Percentiles rank a stretch among this genome's conserved stretches.
Conservation (phyloP, 2,329 filamentous ascomycete genomes). For the Fusarium torreyae region DNA sequence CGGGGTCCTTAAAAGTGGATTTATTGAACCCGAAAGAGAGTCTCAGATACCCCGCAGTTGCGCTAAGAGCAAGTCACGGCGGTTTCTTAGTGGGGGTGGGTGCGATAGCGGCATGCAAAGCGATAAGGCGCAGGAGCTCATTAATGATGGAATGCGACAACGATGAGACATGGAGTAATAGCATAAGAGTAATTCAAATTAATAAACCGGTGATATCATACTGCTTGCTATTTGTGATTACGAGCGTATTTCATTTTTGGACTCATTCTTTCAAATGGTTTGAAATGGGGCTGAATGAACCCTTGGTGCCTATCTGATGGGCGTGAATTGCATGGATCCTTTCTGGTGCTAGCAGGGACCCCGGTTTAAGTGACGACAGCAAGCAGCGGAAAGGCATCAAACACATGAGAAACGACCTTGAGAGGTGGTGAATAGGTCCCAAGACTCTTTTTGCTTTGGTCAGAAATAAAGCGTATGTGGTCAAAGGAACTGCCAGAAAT, state of each 20-base stretch:
- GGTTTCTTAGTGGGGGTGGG: slow-evolving; percentile 41
- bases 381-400: slow-evolving; percentile 37
- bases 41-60: slow-evolving; percentile 44
- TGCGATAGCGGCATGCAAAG: slow-evolving; percentile 44
- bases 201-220: not conserved
- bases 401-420: slow-evolving; percentile 26
- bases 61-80: slow-evolving; percentile 43
- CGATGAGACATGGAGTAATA: too few relatives aligned
- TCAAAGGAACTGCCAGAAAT: not conserved
- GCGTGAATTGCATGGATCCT: slow-evolving; percentile 41
- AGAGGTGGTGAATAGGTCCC: slow-evolving; percentile 4
- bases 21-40: slow-evolving; percentile 34
- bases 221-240: not conserved
- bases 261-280: too few relatives aligned
- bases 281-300: too few relatives aligned
- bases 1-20: slow-evolving; percentile 38
- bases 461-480: not conserved
- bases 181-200: too few relatives aligned
- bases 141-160: not conserved
- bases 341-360: slow-evolving; percentile 40
- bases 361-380: slow-evolving; percentile 44
- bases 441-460: not conserved
- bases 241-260: too few relatives aligned
- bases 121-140: slow-evolving; percentile 29
- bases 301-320: slow-evolving; percentile 29